These are phyloP conservation scores for Arabidopsis arenosa DNA, from an alignment of 345 rosid genomes.

Conservation along the genomic window DNA sequence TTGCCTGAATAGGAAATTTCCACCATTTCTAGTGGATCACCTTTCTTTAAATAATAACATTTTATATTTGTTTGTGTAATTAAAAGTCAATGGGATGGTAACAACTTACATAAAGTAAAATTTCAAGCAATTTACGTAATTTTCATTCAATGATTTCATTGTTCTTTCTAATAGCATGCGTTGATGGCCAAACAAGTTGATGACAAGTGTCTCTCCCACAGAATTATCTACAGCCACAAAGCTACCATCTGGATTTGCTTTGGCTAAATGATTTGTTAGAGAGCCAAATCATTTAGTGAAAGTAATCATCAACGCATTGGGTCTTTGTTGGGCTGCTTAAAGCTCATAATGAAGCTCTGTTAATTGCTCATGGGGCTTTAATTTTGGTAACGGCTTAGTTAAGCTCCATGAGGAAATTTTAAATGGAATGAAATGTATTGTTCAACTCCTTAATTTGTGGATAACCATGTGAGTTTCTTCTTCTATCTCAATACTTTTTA, in stretches of 20 bases:
- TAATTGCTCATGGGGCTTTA: background rate
- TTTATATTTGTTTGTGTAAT: slow-evolving; percentile 16
- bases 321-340: slow-evolving; percentile 26
- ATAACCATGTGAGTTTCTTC: slow-evolving; percentile 28
- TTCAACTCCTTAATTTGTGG: slow-evolving; percentile 18
- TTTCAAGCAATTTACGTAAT: slow-evolving; percentile 13
- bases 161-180: background rate
- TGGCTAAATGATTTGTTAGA: background rate
- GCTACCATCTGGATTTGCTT: too few relatives aligned
- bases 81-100: slow-evolving; percentile 25
- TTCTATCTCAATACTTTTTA: background rate
- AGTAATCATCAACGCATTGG: slow-evolving; percentile 9
- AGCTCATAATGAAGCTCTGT: background rate
- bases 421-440: background rate
- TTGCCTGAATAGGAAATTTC: slow-evolving; percentile 47
- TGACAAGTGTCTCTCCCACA: slow-evolving; percentile 31
- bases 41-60: background rate
- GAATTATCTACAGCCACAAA: background rate
- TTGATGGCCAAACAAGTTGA: slow-evolving; percentile 6
- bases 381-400: background rate
- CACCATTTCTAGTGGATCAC: slow-evolving; percentile 37
- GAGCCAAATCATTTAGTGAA: background rate
- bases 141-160: slow-evolving; percentile 19
- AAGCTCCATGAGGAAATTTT: background rate
- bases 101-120: slow-evolving; percentile 28